Conservation (phyloP, 768 basidiomycete genomes). For the Cyclocybe cylindracea region DNA sequence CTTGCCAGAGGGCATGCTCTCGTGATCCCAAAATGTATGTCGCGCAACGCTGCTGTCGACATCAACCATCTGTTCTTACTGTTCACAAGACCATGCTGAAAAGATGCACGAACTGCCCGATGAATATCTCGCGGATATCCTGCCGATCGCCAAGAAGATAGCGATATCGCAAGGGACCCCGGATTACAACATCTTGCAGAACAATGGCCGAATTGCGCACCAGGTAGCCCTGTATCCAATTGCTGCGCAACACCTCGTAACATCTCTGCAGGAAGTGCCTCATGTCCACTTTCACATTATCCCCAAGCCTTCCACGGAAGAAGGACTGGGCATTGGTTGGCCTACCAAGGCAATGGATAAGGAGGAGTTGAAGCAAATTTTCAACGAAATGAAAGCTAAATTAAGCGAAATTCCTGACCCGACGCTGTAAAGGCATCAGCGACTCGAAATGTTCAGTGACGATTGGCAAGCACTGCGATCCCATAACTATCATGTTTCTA, state of each 20-base stretch:
- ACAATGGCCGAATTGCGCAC: slow-evolving; percentile 58
- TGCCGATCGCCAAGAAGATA: slow-evolving; percentile 87
- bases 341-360: slow-evolving; percentile 58
- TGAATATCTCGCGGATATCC: slow-evolving; percentile 72
- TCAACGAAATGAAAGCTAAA: slow-evolving; percentile 55
- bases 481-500: too few relatives aligned
- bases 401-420: slow-evolving; percentile 8
- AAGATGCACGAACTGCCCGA: slow-evolving; percentile 91
- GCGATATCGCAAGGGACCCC: slow-evolving; percentile 71
- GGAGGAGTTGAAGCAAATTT: slow-evolving; percentile 61
- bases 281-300: slow-evolving; percentile 96
- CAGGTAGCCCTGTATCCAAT: slow-evolving; percentile 37
- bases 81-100: slow-evolving; percentile 69
- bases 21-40: slow-evolving; percentile 88
- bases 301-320: slow-evolving; percentile 74
- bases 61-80: neutral
- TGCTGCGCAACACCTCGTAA: neutral
- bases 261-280: slow-evolving; percentile 55
- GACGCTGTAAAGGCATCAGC: slow-evolving; percentile 2
- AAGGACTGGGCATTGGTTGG: slow-evolving; percentile 87
- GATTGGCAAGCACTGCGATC: too few relatives aligned
- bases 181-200: slow-evolving; percentile 87
- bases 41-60: neutral
- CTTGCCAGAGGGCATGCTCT: slow-evolving; percentile 89
- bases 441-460: slow-evolving; percentile 1